phyloP scores from a whole-genome alignment of 2,329 filamentous ascomycete genomes.

The Chalaropsis ovoidea region DNA sequence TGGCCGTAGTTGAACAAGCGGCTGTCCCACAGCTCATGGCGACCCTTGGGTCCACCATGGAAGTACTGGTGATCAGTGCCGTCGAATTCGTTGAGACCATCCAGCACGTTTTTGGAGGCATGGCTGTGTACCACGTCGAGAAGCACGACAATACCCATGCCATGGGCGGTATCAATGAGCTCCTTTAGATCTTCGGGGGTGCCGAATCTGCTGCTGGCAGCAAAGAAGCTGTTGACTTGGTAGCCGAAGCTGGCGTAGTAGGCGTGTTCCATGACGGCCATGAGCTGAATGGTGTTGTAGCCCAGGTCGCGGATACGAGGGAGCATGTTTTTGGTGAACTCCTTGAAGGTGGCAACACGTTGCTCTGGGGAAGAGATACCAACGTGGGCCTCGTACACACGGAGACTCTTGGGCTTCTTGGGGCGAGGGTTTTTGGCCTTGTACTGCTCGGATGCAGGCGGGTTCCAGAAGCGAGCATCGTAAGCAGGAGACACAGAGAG shows the following conservation, averaged over 20 bases:
- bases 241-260: conserved; percentile 99
- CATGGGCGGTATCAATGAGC: conserved; percentile 87
- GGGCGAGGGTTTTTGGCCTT: conserved; percentile 74
- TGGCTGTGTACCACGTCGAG: conserved; percentile 96
- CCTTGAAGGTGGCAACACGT: conserved; percentile 86
- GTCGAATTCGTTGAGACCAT: conserved; percentile 93
- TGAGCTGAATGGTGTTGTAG: conserved; percentile 96
- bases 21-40: conserved; percentile 92
- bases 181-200: conserved; percentile 91
- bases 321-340: conserved; percentile 87
- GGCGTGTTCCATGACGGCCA: conserved; percentile 98
- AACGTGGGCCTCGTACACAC: conserved; percentile 97
- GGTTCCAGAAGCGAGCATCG: conserved; percentile 96
- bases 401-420: conserved; percentile 71
- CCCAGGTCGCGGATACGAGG: conserved; percentile 81
- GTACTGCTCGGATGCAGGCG: conserved; percentile 64
- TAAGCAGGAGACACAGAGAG: conserved; percentile 81
- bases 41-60: conserved; percentile 72
- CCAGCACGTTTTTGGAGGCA: conserved; percentile 91
- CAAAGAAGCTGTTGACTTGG: conserved; percentile 98
- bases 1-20: conserved; percentile 93
- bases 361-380: conserved; percentile 90
- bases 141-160: conserved; percentile 79
- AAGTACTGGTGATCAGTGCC: conserved; percentile 94
- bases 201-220: conserved; percentile 90